Evolutionary conservation across 345 rosid genomes (phyloP).

Genomic region (Citrus hindsii): DNA sequence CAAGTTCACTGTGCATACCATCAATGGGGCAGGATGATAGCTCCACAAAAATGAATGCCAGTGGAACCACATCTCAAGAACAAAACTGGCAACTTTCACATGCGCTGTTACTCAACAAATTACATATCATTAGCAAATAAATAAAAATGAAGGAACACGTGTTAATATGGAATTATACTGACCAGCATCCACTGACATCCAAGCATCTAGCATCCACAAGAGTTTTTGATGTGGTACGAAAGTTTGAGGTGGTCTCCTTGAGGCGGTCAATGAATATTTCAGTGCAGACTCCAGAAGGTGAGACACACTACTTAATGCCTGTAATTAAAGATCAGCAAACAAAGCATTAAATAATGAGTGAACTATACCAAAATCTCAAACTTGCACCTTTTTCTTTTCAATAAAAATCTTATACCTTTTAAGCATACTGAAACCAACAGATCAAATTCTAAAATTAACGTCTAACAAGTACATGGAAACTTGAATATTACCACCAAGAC

Average conservation of each 20-base stretch:
- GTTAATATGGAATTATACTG: conserved; percentile 5
- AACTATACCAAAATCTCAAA: not conserved
- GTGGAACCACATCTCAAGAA: conserved; percentile 87
- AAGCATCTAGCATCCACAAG: conserved; percentile 80
- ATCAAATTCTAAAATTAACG: not conserved
- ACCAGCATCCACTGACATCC: conserved; percentile 57
- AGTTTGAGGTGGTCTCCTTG: conserved; percentile 76
- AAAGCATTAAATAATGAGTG: not conserved
- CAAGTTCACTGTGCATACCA: conserved; percentile 36
- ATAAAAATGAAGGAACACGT: conserved; percentile 2
- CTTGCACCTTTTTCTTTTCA: not conserved
- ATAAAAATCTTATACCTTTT: no score
- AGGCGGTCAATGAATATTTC: conserved; percentile 50
- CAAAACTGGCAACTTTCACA: conserved; percentile 52
- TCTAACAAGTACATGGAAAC: not conserved
- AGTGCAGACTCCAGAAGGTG: conserved; percentile 46
- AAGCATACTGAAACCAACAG: not conserved
- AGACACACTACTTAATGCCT: conserved; percentile 44
- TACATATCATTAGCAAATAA: conserved; percentile 5
- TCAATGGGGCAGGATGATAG: conserved; percentile 31
- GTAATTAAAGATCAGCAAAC: conserved; percentile 13
- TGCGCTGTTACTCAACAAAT: conserved; percentile 42
- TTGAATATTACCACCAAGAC: not conserved
- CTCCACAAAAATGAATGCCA: conserved; percentile 93
- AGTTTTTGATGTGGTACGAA: conserved; percentile 75